Percentiles rank a stretch among this genome's conserved stretches.
Conservation (phyloP, 805 yeast species). For the Kluyveromyces wickerhamii region DNA sequence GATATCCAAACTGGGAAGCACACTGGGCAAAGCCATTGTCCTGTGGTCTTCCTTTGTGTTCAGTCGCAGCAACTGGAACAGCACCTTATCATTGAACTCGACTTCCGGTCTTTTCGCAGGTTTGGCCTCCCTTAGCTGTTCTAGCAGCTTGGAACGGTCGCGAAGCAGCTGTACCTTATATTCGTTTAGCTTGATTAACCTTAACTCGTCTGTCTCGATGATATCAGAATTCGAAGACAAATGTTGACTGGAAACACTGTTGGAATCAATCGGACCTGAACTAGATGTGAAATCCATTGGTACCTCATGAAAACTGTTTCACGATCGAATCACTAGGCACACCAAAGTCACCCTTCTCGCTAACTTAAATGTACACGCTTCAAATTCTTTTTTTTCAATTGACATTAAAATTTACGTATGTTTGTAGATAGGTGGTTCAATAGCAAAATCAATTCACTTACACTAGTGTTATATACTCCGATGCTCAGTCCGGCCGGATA, state of each 20-base stretch:
- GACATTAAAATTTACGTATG: no score
- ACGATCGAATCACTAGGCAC: no score
- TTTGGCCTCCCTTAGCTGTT: background rate
- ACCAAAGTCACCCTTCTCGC: no score
- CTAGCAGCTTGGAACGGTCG: background rate
- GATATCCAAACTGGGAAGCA: conserved; percentile 2
- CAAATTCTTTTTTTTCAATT: no score
- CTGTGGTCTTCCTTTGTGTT: background rate
- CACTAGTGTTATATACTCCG: no score
- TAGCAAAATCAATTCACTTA: no score
- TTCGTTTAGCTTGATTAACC: conserved; percentile 3
- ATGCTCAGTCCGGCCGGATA: no score
- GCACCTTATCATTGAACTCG: conserved; percentile 1
- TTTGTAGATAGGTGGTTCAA: no score
- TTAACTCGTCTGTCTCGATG: conserved; percentile 2
- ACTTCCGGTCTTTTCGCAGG: background rate
- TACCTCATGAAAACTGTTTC: no score
- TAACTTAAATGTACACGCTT: no score
- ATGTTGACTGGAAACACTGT: background rate
- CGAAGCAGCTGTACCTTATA: background rate
- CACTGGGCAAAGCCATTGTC: conserved; percentile 1
- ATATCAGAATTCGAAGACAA: conserved; percentile 3
- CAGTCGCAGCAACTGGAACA: background rate
- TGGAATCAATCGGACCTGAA: conserved; percentile 1
- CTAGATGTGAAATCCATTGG: conserved; percentile 6